Evolutionary conservation across 768 basidiomycete genomes (phyloP).

Genomic region (Jaapia argillacea): DNA sequence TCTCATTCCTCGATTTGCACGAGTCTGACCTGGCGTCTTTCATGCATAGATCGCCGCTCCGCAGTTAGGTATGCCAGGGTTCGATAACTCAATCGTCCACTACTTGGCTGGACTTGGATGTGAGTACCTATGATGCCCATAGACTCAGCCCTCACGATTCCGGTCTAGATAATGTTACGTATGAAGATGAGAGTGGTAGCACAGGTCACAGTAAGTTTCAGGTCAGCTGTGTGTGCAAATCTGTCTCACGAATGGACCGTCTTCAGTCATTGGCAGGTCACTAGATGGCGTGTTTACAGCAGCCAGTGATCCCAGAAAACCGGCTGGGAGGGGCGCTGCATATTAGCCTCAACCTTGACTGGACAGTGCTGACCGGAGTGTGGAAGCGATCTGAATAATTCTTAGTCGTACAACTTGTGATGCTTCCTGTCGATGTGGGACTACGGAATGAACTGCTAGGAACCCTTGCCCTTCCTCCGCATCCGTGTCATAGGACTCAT

Average conservation of each 20-base stretch:
- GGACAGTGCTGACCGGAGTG: too few relatives aligned
- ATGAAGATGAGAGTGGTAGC: constrained; percentile 1
- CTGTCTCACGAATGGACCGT: too few relatives aligned
- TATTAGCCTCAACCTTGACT: too few relatives aligned
- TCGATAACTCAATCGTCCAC: constrained; percentile 9
- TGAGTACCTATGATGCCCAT: neutral
- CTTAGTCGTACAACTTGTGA: too few relatives aligned
- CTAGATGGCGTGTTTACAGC: constrained; percentile 5
- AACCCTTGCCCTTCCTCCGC: too few relatives aligned
- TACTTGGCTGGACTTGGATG: constrained; percentile 10
- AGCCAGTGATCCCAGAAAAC: constrained; percentile 6
- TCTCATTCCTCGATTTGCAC: neutral
- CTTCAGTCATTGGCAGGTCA: neutral
- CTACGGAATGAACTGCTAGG: too few relatives aligned
- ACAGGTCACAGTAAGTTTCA: neutral
- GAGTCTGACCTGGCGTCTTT: neutral
- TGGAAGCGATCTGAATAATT: too few relatives aligned
- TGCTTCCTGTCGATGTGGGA: too few relatives aligned
- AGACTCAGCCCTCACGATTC: neutral
- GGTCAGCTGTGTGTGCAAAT: too few relatives aligned
- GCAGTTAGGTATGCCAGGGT: constrained; percentile 9
- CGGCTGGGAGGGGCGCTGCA: constrained; percentile 5
- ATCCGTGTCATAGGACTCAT: too few relatives aligned
- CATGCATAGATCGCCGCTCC: constrained; percentile 1
- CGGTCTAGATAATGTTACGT: neutral